Conservation (phyloP, 2,329 filamentous ascomycete genomes). For the Trichoderma polysporum region DNA sequence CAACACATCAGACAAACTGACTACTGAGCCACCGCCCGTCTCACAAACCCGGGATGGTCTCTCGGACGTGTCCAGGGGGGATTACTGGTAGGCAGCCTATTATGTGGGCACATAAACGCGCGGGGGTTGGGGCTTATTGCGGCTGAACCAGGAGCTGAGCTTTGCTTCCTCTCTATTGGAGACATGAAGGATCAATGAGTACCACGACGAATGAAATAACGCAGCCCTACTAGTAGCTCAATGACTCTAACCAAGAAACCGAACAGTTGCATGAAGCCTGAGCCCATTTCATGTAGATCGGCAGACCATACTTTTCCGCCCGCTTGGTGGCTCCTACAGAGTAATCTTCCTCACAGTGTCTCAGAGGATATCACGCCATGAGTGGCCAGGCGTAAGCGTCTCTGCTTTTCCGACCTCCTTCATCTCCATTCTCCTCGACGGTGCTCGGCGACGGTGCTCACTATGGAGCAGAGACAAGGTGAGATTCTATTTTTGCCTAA, state of each 20-base stretch:
- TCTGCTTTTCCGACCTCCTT: neutral
- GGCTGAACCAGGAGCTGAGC: slow-evolving; percentile 21
- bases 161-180: slow-evolving; percentile 4
- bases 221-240: slow-evolving; percentile 4
- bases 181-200: neutral
- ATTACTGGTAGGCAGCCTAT: slow-evolving; percentile 11
- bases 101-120: slow-evolving; percentile 11
- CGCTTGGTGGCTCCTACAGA: neutral
- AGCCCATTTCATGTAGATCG: neutral
- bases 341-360: neutral
- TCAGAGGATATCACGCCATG: neutral
- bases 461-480: neutral
- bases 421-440: neutral
- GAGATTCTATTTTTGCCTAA: slow-evolving; percentile 18
- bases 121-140: slow-evolving; percentile 17
- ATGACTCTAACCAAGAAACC: neutral
- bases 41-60: slow-evolving; percentile 1
- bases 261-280: neutral
- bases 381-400: neutral
- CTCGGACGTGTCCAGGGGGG: neutral
- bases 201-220: slow-evolving; percentile 12
- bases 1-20: slow-evolving; percentile 3
- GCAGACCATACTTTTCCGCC: neutral
- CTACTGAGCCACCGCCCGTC: slow-evolving; percentile 17
- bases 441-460: too few relatives aligned